Evolutionary conservation across 345 rosid genomes (phyloP), one percentile per base, ranked within the genome.

Genomic region (Euphorbia lathyris): DNA sequence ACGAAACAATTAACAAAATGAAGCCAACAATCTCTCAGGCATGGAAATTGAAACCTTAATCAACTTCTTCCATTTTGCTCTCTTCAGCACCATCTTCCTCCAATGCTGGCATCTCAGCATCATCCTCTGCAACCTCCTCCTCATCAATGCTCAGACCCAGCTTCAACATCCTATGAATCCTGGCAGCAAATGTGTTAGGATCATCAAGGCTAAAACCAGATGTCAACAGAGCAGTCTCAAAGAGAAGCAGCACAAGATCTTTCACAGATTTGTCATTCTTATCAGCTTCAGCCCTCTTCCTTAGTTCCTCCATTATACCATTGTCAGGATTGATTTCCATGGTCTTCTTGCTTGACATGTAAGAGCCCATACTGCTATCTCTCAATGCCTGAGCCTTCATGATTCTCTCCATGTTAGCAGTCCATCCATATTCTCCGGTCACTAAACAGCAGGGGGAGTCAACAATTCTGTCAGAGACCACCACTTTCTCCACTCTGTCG

Each of bases 181-280:
- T 81, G 0, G 87, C 80, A 0, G 86, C 97, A 0, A 93, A 90
- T 0, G 93, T 88, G 84, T 92, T 90, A 0, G 98, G 98, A 3
- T 92, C 97, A 7, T 92, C 98, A 0, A 92, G 91, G 74, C 93
- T 90, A 74, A 92, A 92, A 6, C 98, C 98, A 19, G 95, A 92
- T 0, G 91, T 92, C 72, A 92, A 25, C 1, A 92, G 78, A 2
- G 98, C 91, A 0, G 98, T 90, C 78, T 92, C 98, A 1, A 86
- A 92, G 14, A 92, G 89, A 67, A 92, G 60, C 72, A 90, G 26
- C 66, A 88, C 91, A 0, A 92, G 87, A 65, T 92, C 98, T 63
- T 92, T 92, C 1, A 90, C 98, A 0, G 98, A 90, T 63, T 90
- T 90, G 64, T 92, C 98, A 1, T 87, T 88, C 81, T 88, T 90